Evolutionary conservation across 345 rosid genomes (phyloP), one percentile per base, ranked within the genome.

Genomic region (Pistacia integerrima): DNA sequence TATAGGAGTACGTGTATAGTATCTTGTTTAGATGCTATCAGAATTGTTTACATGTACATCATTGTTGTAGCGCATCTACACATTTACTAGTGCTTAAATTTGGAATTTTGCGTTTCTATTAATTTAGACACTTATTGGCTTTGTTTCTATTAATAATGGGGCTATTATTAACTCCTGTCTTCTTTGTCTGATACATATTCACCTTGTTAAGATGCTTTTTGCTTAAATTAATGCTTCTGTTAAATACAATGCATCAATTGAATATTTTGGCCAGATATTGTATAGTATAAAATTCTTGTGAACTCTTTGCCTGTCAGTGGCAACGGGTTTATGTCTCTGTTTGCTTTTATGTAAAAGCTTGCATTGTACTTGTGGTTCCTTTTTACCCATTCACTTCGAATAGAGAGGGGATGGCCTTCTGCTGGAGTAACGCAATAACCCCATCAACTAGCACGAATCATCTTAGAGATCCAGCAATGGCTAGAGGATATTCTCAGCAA

Each of bases 361-460:
- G 84, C 83, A 77, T 92, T 74, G 93, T 82, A 59, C 83, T 72
- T 77, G 79, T 85, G 81, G 84, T 74, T 82, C 75, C 78, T 81
- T 85, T 64, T 86, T 91, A 92, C 46, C 92, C 90, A 88, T 90
- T 88, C 92, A 86, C 86, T 88, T 92, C 88, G 64, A 89, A 82
- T 97, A 91, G 97, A 97, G 96, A 90, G 92, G 89, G 92, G 97
- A 88, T 89, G 97, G 90, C 90, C 97, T 86, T 93, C 97, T 83
- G 97, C 99, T 84, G 98, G 93, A 92, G 98, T 93, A 89, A 89
- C 90, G 87, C 92, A 84, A 85, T 93, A 88, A 84, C 84, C 89
- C 87, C 93, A 88, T 82, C 97, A 84, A 80, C 86, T 82, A 84
- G 93, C 84, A 94, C 99, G 99, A 91, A 97, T 76, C 98, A 97